Conservation (phyloP, 371 early-diverging fungal species). For the Syncephalastrum contaminatum region DNA sequence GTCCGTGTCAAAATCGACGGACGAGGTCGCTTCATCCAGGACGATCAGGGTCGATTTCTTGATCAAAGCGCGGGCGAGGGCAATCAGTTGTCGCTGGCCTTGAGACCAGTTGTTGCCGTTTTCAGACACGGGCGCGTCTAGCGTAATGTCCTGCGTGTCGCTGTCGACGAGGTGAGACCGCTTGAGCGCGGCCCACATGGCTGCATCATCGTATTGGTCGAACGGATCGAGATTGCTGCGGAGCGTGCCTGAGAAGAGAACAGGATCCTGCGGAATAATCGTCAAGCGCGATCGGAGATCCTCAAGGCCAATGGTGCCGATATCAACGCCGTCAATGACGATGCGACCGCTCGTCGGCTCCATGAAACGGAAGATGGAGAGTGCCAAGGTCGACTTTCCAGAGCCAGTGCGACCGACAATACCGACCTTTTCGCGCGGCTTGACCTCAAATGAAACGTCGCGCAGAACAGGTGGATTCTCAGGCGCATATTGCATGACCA, state of each 20-base stretch:
- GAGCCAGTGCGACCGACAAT: constrained; percentile 56
- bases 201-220: constrained; percentile 61
- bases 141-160: constrained; percentile 41
- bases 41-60: constrained; percentile 74
- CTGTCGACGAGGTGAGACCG: constrained; percentile 63
- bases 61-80: constrained; percentile 82
- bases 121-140: constrained; percentile 64
- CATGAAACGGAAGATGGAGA: constrained; percentile 74
- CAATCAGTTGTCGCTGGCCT: constrained; percentile 89
- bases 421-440: constrained; percentile 61
- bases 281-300: constrained; percentile 62
- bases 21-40: constrained; percentile 87
- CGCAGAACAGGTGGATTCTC: constrained; percentile 71
- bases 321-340: constrained; percentile 71
- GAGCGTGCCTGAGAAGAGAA: constrained; percentile 77
- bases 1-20: constrained; percentile 77
- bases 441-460: constrained; percentile 59
- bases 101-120: constrained; percentile 83
- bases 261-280: constrained; percentile 76
- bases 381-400: constrained; percentile 63
- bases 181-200: constrained; percentile 74
- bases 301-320: constrained; percentile 60
- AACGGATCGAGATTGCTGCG: constrained; percentile 81
- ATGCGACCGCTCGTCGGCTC: constrained; percentile 63
- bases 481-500: constrained; percentile 68